Base-by-base conservation (phyloP, 352 stramenopile species). In the Blastocystis sp. region DNA sequence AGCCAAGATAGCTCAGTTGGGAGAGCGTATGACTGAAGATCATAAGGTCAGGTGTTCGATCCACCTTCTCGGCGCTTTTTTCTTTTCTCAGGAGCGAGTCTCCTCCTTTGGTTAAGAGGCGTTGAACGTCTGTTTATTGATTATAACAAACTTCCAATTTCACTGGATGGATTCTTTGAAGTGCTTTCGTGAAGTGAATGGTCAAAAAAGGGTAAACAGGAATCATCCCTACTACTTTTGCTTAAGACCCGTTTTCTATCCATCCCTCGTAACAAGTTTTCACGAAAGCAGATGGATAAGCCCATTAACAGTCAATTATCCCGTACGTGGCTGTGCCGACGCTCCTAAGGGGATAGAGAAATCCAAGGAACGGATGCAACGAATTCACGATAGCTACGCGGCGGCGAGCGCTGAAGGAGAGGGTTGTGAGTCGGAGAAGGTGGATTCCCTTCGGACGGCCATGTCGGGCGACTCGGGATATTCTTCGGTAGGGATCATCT, bases 1-100 rank as follows among this genome's bases (percentile, higher is more conserved):
- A 70, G 74, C 74, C 74, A 84, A 84, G 74, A 84, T 84, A 84
- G 74, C 74, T 84, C 74, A 84, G 74, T 84, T 84, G 74, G 74
- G 74, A 84, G 74, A 84, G 74, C 74, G 74, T 84, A 84, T 84
- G 74, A 84, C 74, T 84, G 74, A 84, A 84, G 74, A 84, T 84
- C 74, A 84, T 84, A 84, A 84, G 74, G 74, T 84, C 74, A 84
- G 74, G 74, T 84, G 74, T 84, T 84, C 74, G 74, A 84, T 84
- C 74, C 74, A 84, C 74, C 74, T 84, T 84, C 74, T 84, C 74
- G 74, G 74, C 74, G 74, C 54, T 84, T 84, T 84, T 84, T 84
- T 84, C 45, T 42, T 65, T 81, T 42, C 48, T 57, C 48, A 14
- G 48, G 14, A 34, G 28, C 28, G 28, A 34, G 28, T 34, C 28